Conservation (phyloP, 805 yeast genomes). For the Suhomyces xylopsoci region DNA sequence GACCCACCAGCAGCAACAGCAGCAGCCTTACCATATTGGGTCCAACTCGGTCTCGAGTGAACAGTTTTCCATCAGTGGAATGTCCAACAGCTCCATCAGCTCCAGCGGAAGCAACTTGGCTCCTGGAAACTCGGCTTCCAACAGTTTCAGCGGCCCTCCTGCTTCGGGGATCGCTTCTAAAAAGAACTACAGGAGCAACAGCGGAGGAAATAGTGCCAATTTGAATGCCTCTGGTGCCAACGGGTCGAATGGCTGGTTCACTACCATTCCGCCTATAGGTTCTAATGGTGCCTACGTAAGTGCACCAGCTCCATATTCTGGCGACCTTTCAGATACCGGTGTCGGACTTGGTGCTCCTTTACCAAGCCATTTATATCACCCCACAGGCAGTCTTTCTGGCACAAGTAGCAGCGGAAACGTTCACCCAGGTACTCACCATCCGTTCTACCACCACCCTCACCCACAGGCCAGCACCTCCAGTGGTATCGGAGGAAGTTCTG, state of each 20-base stretch:
- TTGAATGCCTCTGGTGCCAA: background rate
- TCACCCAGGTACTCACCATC: background rate
- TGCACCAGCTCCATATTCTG: background rate
- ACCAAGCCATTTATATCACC: background rate
- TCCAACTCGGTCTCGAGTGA: conserved; percentile 6
- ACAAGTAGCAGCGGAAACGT: background rate
- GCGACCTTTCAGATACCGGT: background rate
- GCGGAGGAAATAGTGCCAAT: conserved; percentile 4
- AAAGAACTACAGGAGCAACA: conserved; percentile 9
- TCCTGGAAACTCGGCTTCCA: conserved; percentile 1
- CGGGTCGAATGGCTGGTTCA: conserved; percentile 2
- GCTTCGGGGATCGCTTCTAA: conserved; percentile 2
- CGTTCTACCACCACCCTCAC: background rate
- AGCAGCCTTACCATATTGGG: conserved; percentile 6
- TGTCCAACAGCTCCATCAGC: conserved; percentile 6
- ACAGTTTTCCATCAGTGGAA: conserved; percentile 6
- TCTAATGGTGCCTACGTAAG: background rate
- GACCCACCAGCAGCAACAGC: conserved; percentile 2
- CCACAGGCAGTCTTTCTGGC: background rate
- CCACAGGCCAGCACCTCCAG: background rate
- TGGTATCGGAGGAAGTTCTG: background rate
- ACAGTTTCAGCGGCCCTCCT: conserved; percentile 3
- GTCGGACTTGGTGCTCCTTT: background rate
- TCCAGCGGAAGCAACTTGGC: conserved; percentile 4
- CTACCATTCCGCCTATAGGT: conserved; percentile 1